Evolutionary conservation across 176 grass and related monocot genomes (phyloP).

Genomic region (Melocanna baccifera): DNA sequence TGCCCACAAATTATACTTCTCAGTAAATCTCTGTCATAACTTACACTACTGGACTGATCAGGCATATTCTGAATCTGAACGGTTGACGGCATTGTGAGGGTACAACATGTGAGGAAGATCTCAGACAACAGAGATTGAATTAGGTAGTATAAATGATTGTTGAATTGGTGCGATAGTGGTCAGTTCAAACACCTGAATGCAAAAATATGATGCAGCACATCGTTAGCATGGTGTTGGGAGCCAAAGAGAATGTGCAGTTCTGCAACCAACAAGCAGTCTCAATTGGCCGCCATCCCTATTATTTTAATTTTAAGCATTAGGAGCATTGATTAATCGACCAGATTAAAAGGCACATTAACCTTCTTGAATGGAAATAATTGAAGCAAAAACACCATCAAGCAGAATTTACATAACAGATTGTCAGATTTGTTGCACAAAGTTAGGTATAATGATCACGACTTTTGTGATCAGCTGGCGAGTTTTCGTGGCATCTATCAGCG

Average conservation of each 20-base stretch:
- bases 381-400: constrained; percentile 8
- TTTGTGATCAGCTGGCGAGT: not conserved
- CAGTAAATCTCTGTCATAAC: too few relatives aligned
- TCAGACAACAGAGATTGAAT: not conserved
- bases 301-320: not conserved
- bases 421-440: not conserved
- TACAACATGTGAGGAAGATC: not conserved
- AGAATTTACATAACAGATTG: not conserved
- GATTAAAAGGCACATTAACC: not conserved
- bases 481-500: not conserved
- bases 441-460: not conserved
- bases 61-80: too few relatives aligned
- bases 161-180: not conserved
- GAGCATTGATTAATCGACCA: not conserved
- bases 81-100: too few relatives aligned
- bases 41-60: too few relatives aligned
- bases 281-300: not conserved
- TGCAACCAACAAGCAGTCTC: constrained; percentile 4
- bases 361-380: constrained; percentile 1
- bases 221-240: not conserved
- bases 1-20: too few relatives aligned
- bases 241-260: not conserved
- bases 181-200: not conserved
- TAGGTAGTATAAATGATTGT: not conserved
- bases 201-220: not conserved